Evolutionary conservation across 2,329 filamentous ascomycete species (phyloP).

Genomic region (Orbilia quercus): DNA sequence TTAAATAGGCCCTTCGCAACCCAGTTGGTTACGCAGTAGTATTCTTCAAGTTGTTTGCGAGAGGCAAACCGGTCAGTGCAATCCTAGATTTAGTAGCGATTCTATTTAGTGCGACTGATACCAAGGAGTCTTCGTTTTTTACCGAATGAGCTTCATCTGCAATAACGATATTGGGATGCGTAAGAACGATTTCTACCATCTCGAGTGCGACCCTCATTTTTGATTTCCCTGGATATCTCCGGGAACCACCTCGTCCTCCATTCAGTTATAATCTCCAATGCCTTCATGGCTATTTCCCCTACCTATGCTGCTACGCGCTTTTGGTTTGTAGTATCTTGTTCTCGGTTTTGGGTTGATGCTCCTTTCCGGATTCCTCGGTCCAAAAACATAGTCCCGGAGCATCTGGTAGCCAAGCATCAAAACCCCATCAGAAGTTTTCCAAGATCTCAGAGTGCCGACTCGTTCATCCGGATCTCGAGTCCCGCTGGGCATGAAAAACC

Average conservation of each 20-base stretch:
- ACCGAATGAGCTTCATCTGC: slow-evolving; percentile 86
- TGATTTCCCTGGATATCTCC: neutral
- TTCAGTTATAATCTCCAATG: neutral
- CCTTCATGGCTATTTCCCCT: too few species aligned
- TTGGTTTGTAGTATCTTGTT: neutral
- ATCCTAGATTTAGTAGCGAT: slow-evolving; percentile 79
- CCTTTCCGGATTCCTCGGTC: neutral
- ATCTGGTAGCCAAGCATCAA: slow-evolving; percentile 38
- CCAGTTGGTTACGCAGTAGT: slow-evolving; percentile 86
- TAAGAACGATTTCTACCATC: slow-evolving; percentile 64
- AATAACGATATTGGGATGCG: slow-evolving; percentile 77
- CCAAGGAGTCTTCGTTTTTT: slow-evolving; percentile 72
- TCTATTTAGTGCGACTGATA: slow-evolving; percentile 69
- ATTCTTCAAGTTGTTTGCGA: slow-evolving; percentile 87
- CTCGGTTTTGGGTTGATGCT: neutral
- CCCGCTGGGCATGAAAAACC: slow-evolving; percentile 14
- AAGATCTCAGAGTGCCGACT: slow-evolving; percentile 12
- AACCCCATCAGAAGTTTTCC: slow-evolving; percentile 57
- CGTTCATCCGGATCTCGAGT: neutral
- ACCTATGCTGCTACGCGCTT: too few species aligned
- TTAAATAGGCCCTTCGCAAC: slow-evolving; percentile 81
- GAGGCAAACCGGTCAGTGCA: slow-evolving; percentile 84
- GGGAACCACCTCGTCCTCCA: neutral
- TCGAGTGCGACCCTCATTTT: slow-evolving; percentile 61
- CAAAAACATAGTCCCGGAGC: slow-evolving; percentile 24